Evolutionary conservation across 192 early-diverging fungal genomes (phyloP).

Genomic region (Linnemannia zychae): DNA sequence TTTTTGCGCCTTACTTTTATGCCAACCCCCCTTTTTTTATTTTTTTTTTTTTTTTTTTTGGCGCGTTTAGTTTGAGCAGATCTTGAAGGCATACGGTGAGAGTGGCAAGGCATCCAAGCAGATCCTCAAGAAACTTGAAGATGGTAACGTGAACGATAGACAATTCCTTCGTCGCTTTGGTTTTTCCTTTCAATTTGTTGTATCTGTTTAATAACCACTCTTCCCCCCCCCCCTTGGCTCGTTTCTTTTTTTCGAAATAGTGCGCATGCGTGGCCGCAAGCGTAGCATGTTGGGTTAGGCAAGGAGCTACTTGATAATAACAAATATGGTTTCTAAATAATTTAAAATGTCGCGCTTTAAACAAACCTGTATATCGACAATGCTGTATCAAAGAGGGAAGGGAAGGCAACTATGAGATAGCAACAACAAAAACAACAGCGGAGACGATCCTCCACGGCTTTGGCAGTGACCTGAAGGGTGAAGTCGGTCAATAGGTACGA

Average conservation of each 20-base stretch:
- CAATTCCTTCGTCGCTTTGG: background rate
- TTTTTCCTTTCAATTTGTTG: background rate
- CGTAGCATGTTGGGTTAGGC: conserved; percentile 83
- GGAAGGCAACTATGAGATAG: no score
- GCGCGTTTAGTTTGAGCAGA: conserved; percentile 81
- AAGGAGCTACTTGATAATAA: background rate
- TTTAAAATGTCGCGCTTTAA: background rate
- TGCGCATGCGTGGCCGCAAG: conserved; percentile 86
- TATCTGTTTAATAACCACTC: background rate
- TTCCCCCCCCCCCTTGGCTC: no score
- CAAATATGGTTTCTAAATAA: background rate
- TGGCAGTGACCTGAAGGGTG: no score
- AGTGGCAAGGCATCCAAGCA: conserved; percentile 69
- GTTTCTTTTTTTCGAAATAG: conserved; percentile 36
- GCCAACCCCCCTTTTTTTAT: no score
- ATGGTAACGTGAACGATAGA: conserved; percentile 66
- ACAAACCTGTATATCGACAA: no score
- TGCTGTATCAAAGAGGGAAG: no score
- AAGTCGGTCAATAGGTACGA: no score
- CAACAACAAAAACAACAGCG: no score
- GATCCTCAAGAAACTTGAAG: conserved; percentile 81
- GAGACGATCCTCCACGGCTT: no score
- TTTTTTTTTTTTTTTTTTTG: no score
- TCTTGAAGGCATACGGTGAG: conserved; percentile 76
- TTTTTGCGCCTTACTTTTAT: no score